phyloP scores from a whole-genome alignment of 139 green algal species.

The Tetradesmus obliquus region DNA sequence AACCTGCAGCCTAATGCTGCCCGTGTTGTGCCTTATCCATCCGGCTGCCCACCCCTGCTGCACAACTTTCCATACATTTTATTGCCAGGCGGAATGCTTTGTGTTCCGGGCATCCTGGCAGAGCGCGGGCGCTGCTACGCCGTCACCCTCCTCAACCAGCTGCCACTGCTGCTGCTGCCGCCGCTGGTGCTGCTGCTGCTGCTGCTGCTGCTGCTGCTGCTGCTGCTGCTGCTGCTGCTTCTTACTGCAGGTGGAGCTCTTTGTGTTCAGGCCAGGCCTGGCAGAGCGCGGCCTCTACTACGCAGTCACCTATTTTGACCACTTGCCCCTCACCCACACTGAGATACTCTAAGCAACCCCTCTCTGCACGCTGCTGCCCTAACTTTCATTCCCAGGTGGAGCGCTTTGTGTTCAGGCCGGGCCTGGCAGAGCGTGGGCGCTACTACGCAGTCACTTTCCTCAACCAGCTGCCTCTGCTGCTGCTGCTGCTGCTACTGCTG shows the following conservation, averaged over 20 bases:
- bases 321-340: slow-evolving; percentile 82
- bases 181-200: background rate
- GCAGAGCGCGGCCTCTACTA: slow-evolving; percentile 89
- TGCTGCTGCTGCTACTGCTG: background rate
- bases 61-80: too few relatives aligned
- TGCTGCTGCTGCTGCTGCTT: background rate
- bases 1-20: too few relatives aligned
- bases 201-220: background rate
- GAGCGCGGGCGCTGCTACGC: slow-evolving; percentile 89
- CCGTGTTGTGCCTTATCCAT: too few relatives aligned
- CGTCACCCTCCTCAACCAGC: slow-evolving; percentile 94
- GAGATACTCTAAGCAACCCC: background rate
- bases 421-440: slow-evolving; percentile 76
- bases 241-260: slow-evolving; percentile 75
- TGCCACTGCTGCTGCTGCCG: slow-evolving; percentile 65
- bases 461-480: slow-evolving; percentile 88
- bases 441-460: slow-evolving; percentile 94
- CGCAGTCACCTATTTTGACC: slow-evolving; percentile 91
- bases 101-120: slow-evolving; percentile 77
- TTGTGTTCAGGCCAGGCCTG: slow-evolving; percentile 85
- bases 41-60: too few relatives aligned
- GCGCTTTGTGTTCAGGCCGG: slow-evolving; percentile 69
- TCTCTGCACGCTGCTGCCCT: background rate
- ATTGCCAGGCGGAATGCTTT: background rate
- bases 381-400: background rate